These are phyloP conservation scores for Huiozyma sinensis DNA, from an alignment of 805 yeast genomes.

Conservation along the genomic window DNA sequence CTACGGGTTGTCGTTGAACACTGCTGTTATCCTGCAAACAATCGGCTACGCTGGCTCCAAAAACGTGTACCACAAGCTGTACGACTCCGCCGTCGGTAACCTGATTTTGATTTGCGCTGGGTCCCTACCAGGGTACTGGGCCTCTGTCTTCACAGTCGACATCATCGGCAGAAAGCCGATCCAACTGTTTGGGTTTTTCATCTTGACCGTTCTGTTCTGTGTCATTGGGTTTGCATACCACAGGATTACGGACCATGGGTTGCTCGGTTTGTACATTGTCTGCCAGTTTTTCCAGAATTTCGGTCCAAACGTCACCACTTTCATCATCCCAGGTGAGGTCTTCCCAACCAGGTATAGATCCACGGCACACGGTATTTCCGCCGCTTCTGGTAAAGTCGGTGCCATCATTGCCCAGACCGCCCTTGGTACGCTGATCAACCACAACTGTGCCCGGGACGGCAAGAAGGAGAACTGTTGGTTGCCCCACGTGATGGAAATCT, in stretches of 20 bases:
- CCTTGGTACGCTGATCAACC: slow-evolving; percentile 73
- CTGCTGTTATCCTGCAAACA: slow-evolving; percentile 66
- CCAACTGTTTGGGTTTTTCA: slow-evolving; percentile 64
- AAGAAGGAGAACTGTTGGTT: slow-evolving; percentile 56
- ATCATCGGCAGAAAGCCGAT: slow-evolving; percentile 75
- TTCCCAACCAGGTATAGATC: slow-evolving; percentile 95
- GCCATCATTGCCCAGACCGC: slow-evolving; percentile 87
- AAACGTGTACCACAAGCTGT: slow-evolving; percentile 60
- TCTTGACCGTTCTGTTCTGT: slow-evolving; percentile 66
- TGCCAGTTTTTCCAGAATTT: slow-evolving; percentile 84
- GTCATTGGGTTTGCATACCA: slow-evolving; percentile 76
- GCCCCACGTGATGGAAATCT: slow-evolving; percentile 89
- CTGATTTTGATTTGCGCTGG: slow-evolving; percentile 91
- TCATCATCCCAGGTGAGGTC: slow-evolving; percentile 82
- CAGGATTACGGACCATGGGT: slow-evolving; percentile 53
- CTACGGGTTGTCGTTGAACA: slow-evolving; percentile 80
- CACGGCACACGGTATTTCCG: slow-evolving; percentile 89
- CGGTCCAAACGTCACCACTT: slow-evolving; percentile 90
- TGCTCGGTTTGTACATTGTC: slow-evolving; percentile 66
- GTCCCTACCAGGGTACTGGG: slow-evolving; percentile 91
- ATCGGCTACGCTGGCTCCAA: slow-evolving; percentile 72
- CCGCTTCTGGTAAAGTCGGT: slow-evolving; percentile 87
- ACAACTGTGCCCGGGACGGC: slow-evolving; percentile 54
- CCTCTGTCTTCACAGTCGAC: slow-evolving; percentile 69
- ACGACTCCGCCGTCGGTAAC: slow-evolving; percentile 83